These are phyloP conservation scores for Taphrina wiesneri DNA, from an alignment of 1,139 yeast species.

Conservation along the genomic window DNA sequence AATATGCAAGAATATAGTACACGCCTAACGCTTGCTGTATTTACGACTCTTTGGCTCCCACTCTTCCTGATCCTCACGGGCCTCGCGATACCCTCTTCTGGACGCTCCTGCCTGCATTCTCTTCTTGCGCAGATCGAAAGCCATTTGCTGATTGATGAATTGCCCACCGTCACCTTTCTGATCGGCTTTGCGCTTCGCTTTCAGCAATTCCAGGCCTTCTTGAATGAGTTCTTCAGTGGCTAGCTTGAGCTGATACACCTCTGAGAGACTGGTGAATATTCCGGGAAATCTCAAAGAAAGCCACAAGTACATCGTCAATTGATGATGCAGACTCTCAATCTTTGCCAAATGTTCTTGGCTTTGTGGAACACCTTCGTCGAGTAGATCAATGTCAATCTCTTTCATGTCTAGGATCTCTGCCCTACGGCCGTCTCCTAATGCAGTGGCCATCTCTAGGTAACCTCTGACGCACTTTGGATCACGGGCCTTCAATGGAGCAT, in stretches of 20 bases:
- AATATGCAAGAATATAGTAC: background rate
- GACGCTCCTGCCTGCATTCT: background rate
- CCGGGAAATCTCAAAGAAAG: slow-evolving; percentile 44
- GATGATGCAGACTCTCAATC: slow-evolving; percentile 70
- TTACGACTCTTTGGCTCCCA: background rate
- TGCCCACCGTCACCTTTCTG: background rate
- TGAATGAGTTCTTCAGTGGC: slow-evolving; percentile 21
- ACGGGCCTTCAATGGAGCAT: slow-evolving; percentile 47
- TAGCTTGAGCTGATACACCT: slow-evolving; percentile 17
- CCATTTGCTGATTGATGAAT: slow-evolving; percentile 6
- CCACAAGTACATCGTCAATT: slow-evolving; percentile 77
- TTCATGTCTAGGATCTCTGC: slow-evolving; percentile 38
- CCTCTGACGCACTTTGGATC: slow-evolving; percentile 33
- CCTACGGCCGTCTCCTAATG: slow-evolving; percentile 38
- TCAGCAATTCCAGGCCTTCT: slow-evolving; percentile 11
- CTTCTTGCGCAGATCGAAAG: background rate
- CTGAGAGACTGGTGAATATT: slow-evolving; percentile 7
- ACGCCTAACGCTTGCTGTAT: background rate
- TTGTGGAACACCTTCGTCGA: slow-evolving; percentile 43
- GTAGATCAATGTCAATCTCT: slow-evolving; percentile 36
- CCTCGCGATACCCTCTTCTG: background rate
- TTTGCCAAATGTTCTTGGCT: slow-evolving; percentile 47
- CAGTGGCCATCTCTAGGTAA: slow-evolving; percentile 36
- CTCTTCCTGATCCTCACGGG: background rate
- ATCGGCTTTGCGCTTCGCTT: slow-evolving; percentile 13